These are phyloP conservation scores for Catharanthus roseus DNA, from an alignment of 257 asterid species.

Conservation along the genomic window DNA sequence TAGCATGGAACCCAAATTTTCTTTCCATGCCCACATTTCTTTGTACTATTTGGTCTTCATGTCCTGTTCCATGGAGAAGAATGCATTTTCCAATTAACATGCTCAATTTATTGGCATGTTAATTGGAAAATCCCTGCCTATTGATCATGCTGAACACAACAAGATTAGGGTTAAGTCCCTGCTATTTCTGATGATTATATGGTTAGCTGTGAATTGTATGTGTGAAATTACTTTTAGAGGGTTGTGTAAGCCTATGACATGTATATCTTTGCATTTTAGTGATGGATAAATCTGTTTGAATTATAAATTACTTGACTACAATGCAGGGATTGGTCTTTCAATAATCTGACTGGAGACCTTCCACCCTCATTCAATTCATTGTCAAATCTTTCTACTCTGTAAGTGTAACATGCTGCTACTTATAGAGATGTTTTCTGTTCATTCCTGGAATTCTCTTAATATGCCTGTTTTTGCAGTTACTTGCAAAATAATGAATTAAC, in stretches of 20 bases:
- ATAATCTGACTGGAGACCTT: conserved; percentile 83
- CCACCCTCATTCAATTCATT: conserved; percentile 66
- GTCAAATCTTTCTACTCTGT: conserved; percentile 86
- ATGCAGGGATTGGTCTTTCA: conserved; percentile 79
- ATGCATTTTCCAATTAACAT: not conserved
- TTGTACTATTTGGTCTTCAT: not conserved
- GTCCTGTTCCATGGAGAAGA: not conserved
- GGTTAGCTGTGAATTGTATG: not conserved
- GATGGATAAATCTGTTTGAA: conserved; percentile 1
- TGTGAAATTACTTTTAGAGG: not conserved
- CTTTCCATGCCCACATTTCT: not conserved
- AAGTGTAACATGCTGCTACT: conserved; percentile 33
- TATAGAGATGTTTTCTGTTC: conserved; percentile 14
- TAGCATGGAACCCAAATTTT: not conserved
- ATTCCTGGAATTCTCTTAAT: conserved; percentile 20
- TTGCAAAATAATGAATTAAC: conserved; percentile 71
- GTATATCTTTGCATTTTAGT: not conserved
- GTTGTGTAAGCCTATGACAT: not conserved
- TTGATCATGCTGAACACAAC: not conserved
- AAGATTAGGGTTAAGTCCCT: not conserved
- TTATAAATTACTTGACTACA: conserved; percentile 22
- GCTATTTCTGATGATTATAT: not conserved
- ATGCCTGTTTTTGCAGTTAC: conserved; percentile 45
- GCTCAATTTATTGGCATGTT: too few species aligned
- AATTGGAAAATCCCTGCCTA: not conserved